These are phyloP conservation scores for Tuber magnatum DNA, from an alignment of 495 filamentous ascomycete genomes.

Conservation along the genomic window DNA sequence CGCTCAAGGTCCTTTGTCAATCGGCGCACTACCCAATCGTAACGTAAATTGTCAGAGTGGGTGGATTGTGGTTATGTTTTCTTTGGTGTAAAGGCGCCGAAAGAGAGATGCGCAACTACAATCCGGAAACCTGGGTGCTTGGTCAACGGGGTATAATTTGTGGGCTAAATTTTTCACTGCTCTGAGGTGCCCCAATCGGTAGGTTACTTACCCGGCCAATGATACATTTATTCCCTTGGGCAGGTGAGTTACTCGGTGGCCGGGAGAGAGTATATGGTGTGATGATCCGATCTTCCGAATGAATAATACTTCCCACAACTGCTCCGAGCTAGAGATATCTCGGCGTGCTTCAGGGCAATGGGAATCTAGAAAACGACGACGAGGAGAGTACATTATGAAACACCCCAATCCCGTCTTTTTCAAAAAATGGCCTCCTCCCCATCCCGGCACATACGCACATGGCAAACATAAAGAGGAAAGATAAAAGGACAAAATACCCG, in stretches of 20 bases:
- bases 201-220: not conserved
- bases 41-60: not conserved
- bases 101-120: not conserved
- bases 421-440: slow-evolving; percentile 4
- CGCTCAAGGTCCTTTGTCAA: not conserved
- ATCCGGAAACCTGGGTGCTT: not conserved
- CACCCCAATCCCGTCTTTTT: not conserved
- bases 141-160: not conserved
- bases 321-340: not conserved
- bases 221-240: not conserved
- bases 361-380: slow-evolving; percentile 9
- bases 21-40: not conserved
- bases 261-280: not conserved
- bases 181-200: not conserved
- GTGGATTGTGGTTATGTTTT: not conserved
- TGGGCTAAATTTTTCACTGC: not conserved
- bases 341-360: not conserved
- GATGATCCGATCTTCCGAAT: not conserved
- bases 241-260: not conserved
- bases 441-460: not conserved
- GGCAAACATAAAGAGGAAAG: not conserved
- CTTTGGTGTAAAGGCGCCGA: not conserved
- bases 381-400: slow-evolving; percentile 1
- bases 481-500: not conserved
- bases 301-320: not conserved